phyloP scores from a whole-genome alignment of 495 filamentous ascomycete genomes.

The Glonium stellatum region DNA sequence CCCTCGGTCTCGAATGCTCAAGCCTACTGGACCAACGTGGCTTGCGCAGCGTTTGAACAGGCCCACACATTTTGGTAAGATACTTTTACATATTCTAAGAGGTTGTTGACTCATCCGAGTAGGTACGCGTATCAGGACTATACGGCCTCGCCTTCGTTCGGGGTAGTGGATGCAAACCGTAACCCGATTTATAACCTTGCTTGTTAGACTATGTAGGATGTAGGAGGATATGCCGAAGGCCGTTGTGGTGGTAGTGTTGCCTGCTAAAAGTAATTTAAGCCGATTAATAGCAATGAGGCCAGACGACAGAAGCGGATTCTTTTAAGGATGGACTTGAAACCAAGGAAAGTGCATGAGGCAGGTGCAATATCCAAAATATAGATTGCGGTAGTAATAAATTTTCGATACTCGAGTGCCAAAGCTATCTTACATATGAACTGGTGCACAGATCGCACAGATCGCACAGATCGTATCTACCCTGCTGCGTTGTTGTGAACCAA shows the following conservation, averaged over 20 bases:
- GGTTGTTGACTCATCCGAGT: background rate
- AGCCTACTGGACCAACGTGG: slow-evolving; percentile 31
- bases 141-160: slow-evolving; percentile 17
- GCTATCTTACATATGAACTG: too few relatives aligned
- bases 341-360: too few relatives aligned
- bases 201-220: slow-evolving; percentile 3
- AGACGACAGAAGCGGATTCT: too few relatives aligned
- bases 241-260: background rate
- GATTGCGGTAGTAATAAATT: too few relatives aligned
- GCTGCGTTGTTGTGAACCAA: too few relatives aligned
- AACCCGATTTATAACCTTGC: slow-evolving; percentile 12
- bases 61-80: slow-evolving; percentile 26
- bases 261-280: background rate
- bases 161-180: slow-evolving; percentile 15
- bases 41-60: slow-evolving; percentile 24
- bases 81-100: background rate
- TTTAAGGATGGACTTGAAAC: too few relatives aligned
- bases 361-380: too few relatives aligned
- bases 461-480: too few relatives aligned
- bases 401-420: too few relatives aligned
- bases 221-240: background rate
- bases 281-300: background rate
- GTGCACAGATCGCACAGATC: too few relatives aligned
- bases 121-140: slow-evolving; percentile 35
- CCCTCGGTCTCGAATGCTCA: slow-evolving; percentile 31